Percentiles rank a stretch among this genome's conserved stretches.
phyloP scores from a whole-genome alignment of 805 yeast genomes.

The Kodamaea laetipori region DNA sequence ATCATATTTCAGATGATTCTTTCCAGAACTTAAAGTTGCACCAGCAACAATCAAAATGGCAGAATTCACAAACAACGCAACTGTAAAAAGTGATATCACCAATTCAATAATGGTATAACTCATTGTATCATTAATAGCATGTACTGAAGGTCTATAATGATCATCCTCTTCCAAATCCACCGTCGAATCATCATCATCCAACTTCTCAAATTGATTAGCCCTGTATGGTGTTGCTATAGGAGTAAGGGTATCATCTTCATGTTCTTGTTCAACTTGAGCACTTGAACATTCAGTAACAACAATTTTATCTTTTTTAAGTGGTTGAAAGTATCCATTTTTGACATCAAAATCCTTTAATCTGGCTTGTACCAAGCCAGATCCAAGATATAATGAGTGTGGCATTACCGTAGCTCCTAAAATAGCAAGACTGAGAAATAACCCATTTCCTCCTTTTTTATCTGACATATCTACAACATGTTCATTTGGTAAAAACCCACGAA shows the following conservation, averaged over 20 bases:
- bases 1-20: constrained; percentile 16
- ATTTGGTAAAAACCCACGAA: constrained; percentile 65
- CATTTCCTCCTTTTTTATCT: constrained; percentile 40
- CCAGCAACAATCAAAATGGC: constrained; percentile 92
- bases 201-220: constrained; percentile 10
- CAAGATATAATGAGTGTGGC: constrained; percentile 88
- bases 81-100: constrained; percentile 76
- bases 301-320: background rate
- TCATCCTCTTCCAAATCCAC: constrained; percentile 34
- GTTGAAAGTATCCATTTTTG: constrained; percentile 56
- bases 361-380: constrained; percentile 86
- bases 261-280: constrained; percentile 1
- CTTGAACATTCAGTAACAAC: background rate
- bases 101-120: constrained; percentile 80
- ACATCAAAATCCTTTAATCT: constrained; percentile 75
- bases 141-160: constrained; percentile 68
- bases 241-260: constrained; percentile 4
- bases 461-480: constrained; percentile 36
- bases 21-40: constrained; percentile 62
- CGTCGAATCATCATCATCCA: constrained; percentile 8
- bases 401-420: constrained; percentile 92
- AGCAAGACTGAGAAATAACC: constrained; percentile 76
- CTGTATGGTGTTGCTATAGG: constrained; percentile 10
- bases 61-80: constrained; percentile 90
- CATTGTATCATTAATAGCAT: constrained; percentile 79